Evolutionary conservation across 192 early-diverging fungal species (phyloP), one percentile per base, ranked within the genome.

Genomic region (Linnemannia hyalina): DNA sequence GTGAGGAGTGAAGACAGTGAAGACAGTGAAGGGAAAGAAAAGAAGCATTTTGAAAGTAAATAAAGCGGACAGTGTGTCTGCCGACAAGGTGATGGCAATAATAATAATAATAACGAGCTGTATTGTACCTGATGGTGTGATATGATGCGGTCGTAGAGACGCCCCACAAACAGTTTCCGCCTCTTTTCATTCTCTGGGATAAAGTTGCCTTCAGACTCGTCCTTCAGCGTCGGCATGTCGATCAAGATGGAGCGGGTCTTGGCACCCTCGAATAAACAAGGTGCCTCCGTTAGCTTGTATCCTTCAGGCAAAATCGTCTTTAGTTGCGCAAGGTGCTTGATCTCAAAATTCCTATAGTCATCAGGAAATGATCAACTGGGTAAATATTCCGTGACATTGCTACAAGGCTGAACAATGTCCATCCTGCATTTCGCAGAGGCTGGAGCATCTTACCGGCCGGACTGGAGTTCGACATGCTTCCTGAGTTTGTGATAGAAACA

Each of bases 261-360:
- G 15, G 29, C 49, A 6, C 78, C 84, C 22, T 77, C 84, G n/a
- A 78, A 57, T 29, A 86, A 26, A 49, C 84, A 86, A 4, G 79
- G 84, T 29, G 75, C 75, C 5, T 42, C 70, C 22, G 72, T 78
- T 2, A 78, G 40, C 52, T 74, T 47, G 72, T 86, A 86, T 6
- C 41, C 79, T 16, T 81, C 84, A 20, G 84, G 84, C 75, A 80
- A 70, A 41, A 86, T 26, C 2, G 84, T 86, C 71, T 75, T 81
- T 42, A 86, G 38, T n/a, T 86, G 84, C 20, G 84, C 84, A 47
- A 86, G 79, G 74, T 86, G 75, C 46, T 74, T 78, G 32, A 86
- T 73, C 23, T 86, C 84, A 78, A 86, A 86, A 75, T 86, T 86
- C 68, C 84, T 86, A 55, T 6, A 55, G 40, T 32, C 8, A 38